Percentiles rank a stretch among this genome's conserved stretches.
Evolutionary conservation across 805 yeast genomes (phyloP).

Genomic region (Metschnikowia henanensis): DNA sequence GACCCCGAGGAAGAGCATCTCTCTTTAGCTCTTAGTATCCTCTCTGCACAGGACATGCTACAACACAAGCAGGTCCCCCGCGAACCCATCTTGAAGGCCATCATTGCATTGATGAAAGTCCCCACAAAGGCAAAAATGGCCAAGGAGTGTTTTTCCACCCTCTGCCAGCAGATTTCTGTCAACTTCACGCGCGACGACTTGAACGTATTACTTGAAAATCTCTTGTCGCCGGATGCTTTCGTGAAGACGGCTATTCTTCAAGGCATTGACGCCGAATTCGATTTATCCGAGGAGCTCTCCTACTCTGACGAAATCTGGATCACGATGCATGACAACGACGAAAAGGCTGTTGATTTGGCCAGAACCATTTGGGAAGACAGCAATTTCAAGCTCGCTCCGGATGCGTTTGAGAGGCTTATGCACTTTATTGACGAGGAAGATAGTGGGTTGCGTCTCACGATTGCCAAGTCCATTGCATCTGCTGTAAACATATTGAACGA

Average conservation of each 20-base stretch:
- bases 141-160: constrained; percentile 76
- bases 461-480: constrained; percentile 69
- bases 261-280: constrained; percentile 81
- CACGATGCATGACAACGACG: constrained; percentile 71
- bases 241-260: constrained; percentile 82
- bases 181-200: constrained; percentile 59
- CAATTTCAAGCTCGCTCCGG: constrained; percentile 46
- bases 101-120: constrained; percentile 65
- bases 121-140: constrained; percentile 80
- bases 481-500: constrained; percentile 42
- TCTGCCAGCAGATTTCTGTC: constrained; percentile 75
- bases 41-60: constrained; percentile 66
- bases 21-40: constrained; percentile 70
- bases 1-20: constrained; percentile 88
- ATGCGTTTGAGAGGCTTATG: constrained; percentile 49
- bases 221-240: constrained; percentile 62
- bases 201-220: constrained; percentile 51
- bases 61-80: constrained; percentile 71
- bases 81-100: constrained; percentile 54
- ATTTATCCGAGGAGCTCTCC: constrained; percentile 46
- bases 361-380: constrained; percentile 85
- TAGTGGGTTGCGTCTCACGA: constrained; percentile 68
- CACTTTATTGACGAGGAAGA: constrained; percentile 53
- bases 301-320: constrained; percentile 76
- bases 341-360: constrained; percentile 62